Percentiles rank a stretch among this genome's conserved stretches.
Evolutionary conservation across 495 filamentous ascomycete species (phyloP).

Genomic region (Annulohypoxylon bovei): DNA sequence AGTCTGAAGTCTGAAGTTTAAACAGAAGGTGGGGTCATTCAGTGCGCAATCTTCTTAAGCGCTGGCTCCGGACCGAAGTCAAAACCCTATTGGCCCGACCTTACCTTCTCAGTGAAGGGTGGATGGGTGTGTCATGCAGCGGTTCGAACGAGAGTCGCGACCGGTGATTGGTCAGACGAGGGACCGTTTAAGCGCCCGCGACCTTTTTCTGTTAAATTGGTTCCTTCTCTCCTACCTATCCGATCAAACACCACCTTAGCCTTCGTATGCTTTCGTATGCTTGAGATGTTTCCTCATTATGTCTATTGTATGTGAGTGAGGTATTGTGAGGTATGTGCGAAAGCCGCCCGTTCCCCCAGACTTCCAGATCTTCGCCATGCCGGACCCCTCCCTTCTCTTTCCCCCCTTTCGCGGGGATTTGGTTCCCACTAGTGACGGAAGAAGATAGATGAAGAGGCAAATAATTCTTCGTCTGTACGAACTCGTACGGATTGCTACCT

Average conservation of each 20-base stretch:
- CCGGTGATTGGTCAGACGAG: constrained; percentile 15
- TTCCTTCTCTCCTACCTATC: constrained; percentile 19
- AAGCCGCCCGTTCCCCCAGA: constrained; percentile 8
- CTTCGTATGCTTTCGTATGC: neutral
- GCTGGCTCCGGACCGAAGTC: constrained; percentile 22
- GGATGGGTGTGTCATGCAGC: constrained; percentile 43
- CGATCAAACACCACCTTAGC: neutral
- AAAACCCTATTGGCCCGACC: constrained; percentile 24
- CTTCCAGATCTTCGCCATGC: constrained; percentile 24
- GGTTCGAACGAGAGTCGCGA: constrained; percentile 29
- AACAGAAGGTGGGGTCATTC: neutral
- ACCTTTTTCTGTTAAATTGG: constrained; percentile 39
- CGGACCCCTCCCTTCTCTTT: neutral
- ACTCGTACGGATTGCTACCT: neutral
- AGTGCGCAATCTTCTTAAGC: constrained; percentile 40
- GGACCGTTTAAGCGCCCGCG: constrained; percentile 39
- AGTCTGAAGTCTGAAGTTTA: constrained; percentile 8
- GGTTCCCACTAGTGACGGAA: constrained; percentile 18
- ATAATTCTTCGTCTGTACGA: neutral
- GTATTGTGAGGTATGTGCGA: neutral
- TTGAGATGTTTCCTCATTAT: no score
- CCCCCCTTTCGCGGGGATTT: constrained; percentile 15
- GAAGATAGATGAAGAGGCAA: constrained; percentile 1
- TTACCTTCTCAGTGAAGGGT: constrained; percentile 32
- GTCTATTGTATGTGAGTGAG: no score